Evolutionary conservation across 2,329 filamentous ascomycete genomes (phyloP).

Genomic region (Verticillium isaacii): DNA sequence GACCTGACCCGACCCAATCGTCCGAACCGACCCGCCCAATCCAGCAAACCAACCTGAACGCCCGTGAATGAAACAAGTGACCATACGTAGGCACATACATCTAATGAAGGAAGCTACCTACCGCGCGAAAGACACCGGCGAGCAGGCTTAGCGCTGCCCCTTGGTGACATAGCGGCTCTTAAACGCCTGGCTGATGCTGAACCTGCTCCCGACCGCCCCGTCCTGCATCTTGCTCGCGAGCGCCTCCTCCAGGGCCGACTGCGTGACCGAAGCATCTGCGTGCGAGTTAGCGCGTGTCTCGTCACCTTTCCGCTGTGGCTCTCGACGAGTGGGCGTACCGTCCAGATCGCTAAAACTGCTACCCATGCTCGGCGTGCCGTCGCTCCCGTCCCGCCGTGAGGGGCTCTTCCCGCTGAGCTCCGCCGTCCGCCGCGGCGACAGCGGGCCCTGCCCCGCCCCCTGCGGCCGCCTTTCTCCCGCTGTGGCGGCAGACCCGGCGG

Average conservation of each 20-base stretch:
- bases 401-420: constrained; percentile 55
- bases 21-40: no score
- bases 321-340: constrained; percentile 38
- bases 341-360: constrained; percentile 85
- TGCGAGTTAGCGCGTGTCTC: neutral
- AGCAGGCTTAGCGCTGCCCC: constrained; percentile 5
- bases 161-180: constrained; percentile 54
- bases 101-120: no score
- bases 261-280: constrained; percentile 72
- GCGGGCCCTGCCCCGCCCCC: constrained; percentile 27
- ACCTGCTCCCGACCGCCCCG: constrained; percentile 52
- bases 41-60: no score
- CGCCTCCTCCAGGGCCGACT: constrained; percentile 75
- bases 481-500: constrained; percentile 17
- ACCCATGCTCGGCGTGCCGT: constrained; percentile 74
- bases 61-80: no score
- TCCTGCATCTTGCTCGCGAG: constrained; percentile 68
- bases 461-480: constrained; percentile 27
- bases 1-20: no score
- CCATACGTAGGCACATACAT: no score
- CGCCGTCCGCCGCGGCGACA: constrained; percentile 55
- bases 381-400: constrained; percentile 56
- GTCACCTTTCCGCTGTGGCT: no score
- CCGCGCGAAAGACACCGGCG: no score
- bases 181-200: constrained; percentile 66